phyloP scores from a whole-genome alignment of 805 yeast genomes.

The Wickerhamiella bombiphila region DNA sequence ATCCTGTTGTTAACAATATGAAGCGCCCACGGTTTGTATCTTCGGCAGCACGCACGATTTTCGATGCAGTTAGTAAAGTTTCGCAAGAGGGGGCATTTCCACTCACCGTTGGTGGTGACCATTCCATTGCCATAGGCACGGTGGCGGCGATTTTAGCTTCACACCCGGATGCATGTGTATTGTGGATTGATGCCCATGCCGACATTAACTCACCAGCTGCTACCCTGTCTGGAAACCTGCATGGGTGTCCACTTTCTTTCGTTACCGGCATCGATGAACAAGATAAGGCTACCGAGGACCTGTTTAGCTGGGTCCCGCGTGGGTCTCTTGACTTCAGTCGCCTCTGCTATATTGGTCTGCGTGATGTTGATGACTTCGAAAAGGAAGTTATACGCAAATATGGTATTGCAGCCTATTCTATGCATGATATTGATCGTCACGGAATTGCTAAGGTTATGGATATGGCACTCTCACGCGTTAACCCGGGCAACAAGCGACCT shows the following conservation, averaged over 20 bases:
- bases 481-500: slow-evolving; percentile 59
- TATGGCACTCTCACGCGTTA: slow-evolving; percentile 70
- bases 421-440: slow-evolving; percentile 90
- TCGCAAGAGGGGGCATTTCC: slow-evolving; percentile 44
- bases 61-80: slow-evolving; percentile 41
- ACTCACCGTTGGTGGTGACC: slow-evolving; percentile 90
- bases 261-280: slow-evolving; percentile 61
- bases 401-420: slow-evolving; percentile 72
- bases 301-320: slow-evolving; percentile 68
- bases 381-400: slow-evolving; percentile 54
- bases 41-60: slow-evolving; percentile 50
- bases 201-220: slow-evolving; percentile 82
- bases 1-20: slow-evolving; percentile 41
- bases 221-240: slow-evolving; percentile 79
- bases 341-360: slow-evolving; percentile 82
- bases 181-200: slow-evolving; percentile 98
- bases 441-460: slow-evolving; percentile 86
- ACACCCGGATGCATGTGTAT: slow-evolving; percentile 73
- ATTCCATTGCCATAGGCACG: slow-evolving; percentile 89
- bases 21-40: slow-evolving; percentile 71
- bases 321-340: slow-evolving; percentile 44
- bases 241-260: slow-evolving; percentile 93
- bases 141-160: slow-evolving; percentile 66
- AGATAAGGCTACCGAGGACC: slow-evolving; percentile 51
- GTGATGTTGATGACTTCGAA: slow-evolving; percentile 87